Evolutionary conservation across 352 stramenopile genomes (phyloP), one percentile per base, ranked within the genome.

Genomic region (Peronosclerospora sorghi): DNA sequence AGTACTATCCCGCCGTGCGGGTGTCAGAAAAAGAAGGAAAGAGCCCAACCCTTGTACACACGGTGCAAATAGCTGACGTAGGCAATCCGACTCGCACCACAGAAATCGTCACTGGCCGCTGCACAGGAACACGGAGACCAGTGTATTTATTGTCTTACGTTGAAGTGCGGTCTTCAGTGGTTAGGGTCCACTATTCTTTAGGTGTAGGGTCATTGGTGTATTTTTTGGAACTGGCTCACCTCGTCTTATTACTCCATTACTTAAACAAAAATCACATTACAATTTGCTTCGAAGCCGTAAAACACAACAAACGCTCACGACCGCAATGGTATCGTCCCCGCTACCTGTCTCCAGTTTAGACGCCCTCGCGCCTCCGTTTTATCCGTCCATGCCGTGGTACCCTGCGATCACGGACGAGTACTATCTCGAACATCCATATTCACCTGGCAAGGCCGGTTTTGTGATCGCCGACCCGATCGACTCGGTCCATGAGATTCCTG

Each of bases 391-490:
- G 52, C 53, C 45, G 14, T 81, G 69, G 67, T 65, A 71, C 42
- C 61, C 72, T 9, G 37, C 53, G 5, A 71, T 83, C 53, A 77
- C 67, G 30, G 74, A 84, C 32, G 65, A 79, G 19, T 81, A 84
- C 59, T 83, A 83, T 35, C 42, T 65, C 37, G 59, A 84, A 48
- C 65, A 65, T 29, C 70, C 70, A 32, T 63, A 80, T 51, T 77
- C 65, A 24, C 70, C 68, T 0, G 70, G 71, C 23, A 74, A 69
- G 42, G 42, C 63, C 9, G 74, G 69, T 37, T 84, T 84, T 35
- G 74, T 81, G 48, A 76, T 83, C 44, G 70, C 66, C 5, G 67
- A 84, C 46, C 51, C 54, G 9, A 68, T 75, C 38, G 73, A 71
- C 54, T 18, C 48, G 6, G 35, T 59, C 36, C 65, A 69, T 12